Conservation (phyloP, 108 stramenopile genomes). For the Pseudonitzschia multiseries region DNA sequence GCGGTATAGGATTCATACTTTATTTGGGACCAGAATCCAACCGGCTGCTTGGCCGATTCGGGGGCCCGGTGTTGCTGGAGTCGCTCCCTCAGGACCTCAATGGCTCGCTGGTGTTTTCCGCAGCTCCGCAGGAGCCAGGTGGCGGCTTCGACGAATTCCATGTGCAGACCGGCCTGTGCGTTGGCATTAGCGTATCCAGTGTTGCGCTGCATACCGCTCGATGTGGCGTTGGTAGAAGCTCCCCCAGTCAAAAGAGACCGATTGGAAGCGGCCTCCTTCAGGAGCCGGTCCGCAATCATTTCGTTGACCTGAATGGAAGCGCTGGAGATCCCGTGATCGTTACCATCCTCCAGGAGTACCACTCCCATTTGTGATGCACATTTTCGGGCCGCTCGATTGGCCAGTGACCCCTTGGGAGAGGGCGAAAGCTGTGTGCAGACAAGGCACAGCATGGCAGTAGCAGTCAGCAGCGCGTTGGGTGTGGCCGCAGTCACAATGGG, state of each 20-base stretch:
- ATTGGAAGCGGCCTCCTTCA: constrained; percentile 48
- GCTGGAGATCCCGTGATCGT: constrained; percentile 17
- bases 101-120: constrained; percentile 77
- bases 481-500: constrained; percentile 36
- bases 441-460: constrained; percentile 72
- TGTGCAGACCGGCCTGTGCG: constrained; percentile 26
- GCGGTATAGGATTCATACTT: constrained; percentile 87
- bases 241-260: constrained; percentile 20
- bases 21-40: constrained; percentile 80
- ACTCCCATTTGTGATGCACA: constrained; percentile 71
- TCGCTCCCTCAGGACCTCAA: constrained; percentile 62
- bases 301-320: constrained; percentile 68
- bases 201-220: constrained; percentile 3
- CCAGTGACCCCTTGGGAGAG: constrained; percentile 60
- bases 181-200: constrained; percentile 15
- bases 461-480: constrained; percentile 59
- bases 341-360: constrained; percentile 25
- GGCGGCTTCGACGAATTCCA: constrained; percentile 83
- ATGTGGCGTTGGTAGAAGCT: not conserved
- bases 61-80: constrained; percentile 33
- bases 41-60: constrained; percentile 9
- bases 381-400: constrained; percentile 75
- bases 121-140: constrained; percentile 83
- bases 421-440: constrained; percentile 64
- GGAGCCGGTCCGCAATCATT: constrained; percentile 59